Conservation (phyloP, 495 filamentous ascomycete species). For the Diplogelasinospora grovesii region DNA sequence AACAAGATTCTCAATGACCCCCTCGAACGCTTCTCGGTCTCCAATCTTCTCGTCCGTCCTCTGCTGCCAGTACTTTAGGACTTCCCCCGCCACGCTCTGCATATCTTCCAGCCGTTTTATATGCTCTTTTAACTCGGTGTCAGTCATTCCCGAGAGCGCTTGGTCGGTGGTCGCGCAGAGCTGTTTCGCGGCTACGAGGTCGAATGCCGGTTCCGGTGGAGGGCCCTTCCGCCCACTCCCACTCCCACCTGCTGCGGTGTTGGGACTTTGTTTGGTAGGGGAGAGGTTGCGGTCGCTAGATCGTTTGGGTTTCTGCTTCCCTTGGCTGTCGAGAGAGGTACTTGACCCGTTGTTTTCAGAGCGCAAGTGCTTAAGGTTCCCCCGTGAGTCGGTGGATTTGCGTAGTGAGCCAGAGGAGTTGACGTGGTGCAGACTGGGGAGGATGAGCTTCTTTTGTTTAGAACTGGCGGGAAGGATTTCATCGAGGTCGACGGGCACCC, state of each 20-base stretch:
- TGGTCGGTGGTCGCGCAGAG: slow-evolving; percentile 78
- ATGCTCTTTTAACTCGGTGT: slow-evolving; percentile 67
- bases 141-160: slow-evolving; percentile 67
- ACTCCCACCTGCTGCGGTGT: no score
- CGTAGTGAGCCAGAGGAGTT: slow-evolving; percentile 46
- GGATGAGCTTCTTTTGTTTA: slow-evolving; percentile 94
- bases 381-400: slow-evolving; percentile 43
- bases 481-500: slow-evolving; percentile 93
- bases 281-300: no score
- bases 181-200: slow-evolving; percentile 70
- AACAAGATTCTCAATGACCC: slow-evolving; percentile 95
- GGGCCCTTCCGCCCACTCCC: slow-evolving; percentile 51
- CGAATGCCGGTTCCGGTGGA: slow-evolving; percentile 64
- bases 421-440: slow-evolving; percentile 71
- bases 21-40: slow-evolving; percentile 94
- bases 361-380: slow-evolving; percentile 33
- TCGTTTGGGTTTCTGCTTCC: background rate
- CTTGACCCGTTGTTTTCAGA: slow-evolving; percentile 53
- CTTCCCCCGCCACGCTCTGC: slow-evolving; percentile 60
- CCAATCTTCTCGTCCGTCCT: slow-evolving; percentile 73
- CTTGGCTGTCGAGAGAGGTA: slow-evolving; percentile 48
- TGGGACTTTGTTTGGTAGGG: no score
- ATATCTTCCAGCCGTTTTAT: slow-evolving; percentile 63
- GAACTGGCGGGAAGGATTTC: slow-evolving; percentile 94
- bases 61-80: slow-evolving; percentile 86